Evolutionary conservation across 2,329 filamentous ascomycete genomes (phyloP), one percentile per base, ranked within the genome.

Genomic region (Tolypocladium tundrense): DNA sequence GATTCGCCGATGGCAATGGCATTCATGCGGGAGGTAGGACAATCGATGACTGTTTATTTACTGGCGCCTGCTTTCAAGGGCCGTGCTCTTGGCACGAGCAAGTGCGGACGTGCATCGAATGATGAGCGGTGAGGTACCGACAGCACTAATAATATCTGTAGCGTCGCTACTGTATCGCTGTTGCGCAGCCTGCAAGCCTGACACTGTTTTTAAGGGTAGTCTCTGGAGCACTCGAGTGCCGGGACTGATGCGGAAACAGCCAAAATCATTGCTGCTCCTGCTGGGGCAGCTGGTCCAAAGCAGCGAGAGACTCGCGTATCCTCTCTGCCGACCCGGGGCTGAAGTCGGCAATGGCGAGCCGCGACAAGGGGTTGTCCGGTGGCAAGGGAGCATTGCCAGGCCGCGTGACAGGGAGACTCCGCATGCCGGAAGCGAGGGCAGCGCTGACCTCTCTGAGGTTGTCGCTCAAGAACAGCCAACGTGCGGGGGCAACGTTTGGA

Each of bases 401-500:
- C 58, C 90, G 80, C 58, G 80, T 73, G 58, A 88, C 82, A 4
- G 87, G 77, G 56, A 82, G 72, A 65, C 82, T 81, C 65, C 79
- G 76, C 81, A 88, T 84, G n/a, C 85, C 85, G 13, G 84, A 82
- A 58, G 72, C 73, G 60, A 77, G 77, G 48, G 86, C 86, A 53
- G 86, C 85, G 55, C 80, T 77, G 41, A 88, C 84, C 72, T 88
- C 86, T 67, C 81, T 83, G 52, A 89, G 79, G 67, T 91, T 91
- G 73, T 94, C 90, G 66, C 88, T 93, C 60, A 93, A 74, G 70
- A 94, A 94, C n/a, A 91, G 76, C 76, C 88, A 88, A 58, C 81
- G 76, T 13, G 70, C 71, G 21, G 78, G 70, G 54, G 74, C 64
- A 58, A 78, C 73, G 40, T 77, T 73, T 19, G 82, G 69, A 58